A percentile compares a stretch with the other conserved stretches of the same genome.
These are phyloP conservation scores for Curvularia sp. DNA, from an alignment of 2,329 filamentous ascomycete genomes.

Conservation along the genomic window DNA sequence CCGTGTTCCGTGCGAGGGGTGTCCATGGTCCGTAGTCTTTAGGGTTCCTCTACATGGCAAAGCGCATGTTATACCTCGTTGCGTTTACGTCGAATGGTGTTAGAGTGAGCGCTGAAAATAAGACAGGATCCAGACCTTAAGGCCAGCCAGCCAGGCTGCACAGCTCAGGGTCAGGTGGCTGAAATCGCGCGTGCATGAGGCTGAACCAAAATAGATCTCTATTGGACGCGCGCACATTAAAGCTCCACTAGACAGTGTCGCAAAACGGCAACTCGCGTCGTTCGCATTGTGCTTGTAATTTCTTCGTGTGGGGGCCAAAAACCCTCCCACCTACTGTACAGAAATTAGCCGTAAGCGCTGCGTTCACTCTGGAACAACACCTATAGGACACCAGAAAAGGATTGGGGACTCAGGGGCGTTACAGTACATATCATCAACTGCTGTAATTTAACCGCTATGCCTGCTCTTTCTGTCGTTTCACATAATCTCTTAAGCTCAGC, in stretches of 20 bases:
- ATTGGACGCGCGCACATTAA: conserved; percentile 9
- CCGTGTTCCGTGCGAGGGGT: conserved; percentile 10
- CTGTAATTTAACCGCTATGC: neutral
- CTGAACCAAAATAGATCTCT: conserved; percentile 21
- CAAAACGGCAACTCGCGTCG: conserved; percentile 16
- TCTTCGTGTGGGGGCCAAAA: neutral
- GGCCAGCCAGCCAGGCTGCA: neutral
- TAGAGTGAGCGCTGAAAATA: neutral
- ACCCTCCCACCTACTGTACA: neutral
- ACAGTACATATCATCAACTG: neutral
- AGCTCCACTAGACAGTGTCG: conserved; percentile 11
- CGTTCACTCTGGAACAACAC: neutral
- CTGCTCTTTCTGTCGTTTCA: neutral
- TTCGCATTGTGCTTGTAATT: conserved; percentile 9
- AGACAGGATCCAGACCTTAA: neutral
- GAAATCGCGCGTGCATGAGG: conserved; percentile 16
- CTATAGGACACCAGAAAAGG: neutral
- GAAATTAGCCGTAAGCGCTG: neutral
- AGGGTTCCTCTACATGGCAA: neutral
- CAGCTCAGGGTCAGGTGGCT: conserved; percentile 25
- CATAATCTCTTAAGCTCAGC: neutral
- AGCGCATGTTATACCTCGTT: neutral
- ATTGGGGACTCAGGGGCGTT: neutral
- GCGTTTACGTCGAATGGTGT: neutral
- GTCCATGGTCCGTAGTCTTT: conserved; percentile 13